Evolutionary conservation across 345 rosid genomes (phyloP), one percentile per base, ranked within the genome.

Genomic region (Citrus trifoliata): DNA sequence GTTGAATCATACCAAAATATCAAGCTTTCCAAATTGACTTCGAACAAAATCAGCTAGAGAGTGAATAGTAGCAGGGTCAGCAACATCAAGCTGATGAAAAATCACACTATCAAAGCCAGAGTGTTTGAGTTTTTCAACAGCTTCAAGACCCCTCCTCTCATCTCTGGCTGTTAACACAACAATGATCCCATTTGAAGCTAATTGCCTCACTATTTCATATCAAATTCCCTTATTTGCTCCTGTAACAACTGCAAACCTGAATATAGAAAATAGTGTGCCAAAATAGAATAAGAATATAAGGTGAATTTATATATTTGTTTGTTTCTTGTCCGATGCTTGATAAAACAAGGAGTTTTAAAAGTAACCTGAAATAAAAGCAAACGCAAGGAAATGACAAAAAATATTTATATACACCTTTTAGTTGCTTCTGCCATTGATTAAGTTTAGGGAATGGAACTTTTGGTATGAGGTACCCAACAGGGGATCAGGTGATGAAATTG

Each of bases 11-110:
- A 73, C 76, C 76, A 73, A 59, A 25, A 73, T 73, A 37, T 73
- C 76, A 56, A 73, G 76, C 14, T 46, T 66, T 38, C 70, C 66
- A 59, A 73, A 73, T 16, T 35, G 65, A n/a, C 1, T 59, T 56
- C 6, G 35, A 16, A 88, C 38, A 70, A 85, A 86, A 72, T 10
- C 76, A 58, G 86, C 88, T 13, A 88, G 82, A 73, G 84, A 83
- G 53, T 80, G 28, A 61, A 85, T 62, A 70, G 79, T 83, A 37
- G 70, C 51, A n/a, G 82, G 73, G 48, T 83, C 81, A n/a, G 83
- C 18, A 13, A 88, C 88, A 83, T 87, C 91, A 70, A 90, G 91
- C 51, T 53, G 83, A 79, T 81, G 88, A 71, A 87, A 87, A 37
- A 78, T 51, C 21, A 86, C 62, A 71, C 60, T 25, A 67, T 74